Conservation (phyloP, 2,329 filamentous ascomycete species). For the Aspergillus sojae region DNA sequence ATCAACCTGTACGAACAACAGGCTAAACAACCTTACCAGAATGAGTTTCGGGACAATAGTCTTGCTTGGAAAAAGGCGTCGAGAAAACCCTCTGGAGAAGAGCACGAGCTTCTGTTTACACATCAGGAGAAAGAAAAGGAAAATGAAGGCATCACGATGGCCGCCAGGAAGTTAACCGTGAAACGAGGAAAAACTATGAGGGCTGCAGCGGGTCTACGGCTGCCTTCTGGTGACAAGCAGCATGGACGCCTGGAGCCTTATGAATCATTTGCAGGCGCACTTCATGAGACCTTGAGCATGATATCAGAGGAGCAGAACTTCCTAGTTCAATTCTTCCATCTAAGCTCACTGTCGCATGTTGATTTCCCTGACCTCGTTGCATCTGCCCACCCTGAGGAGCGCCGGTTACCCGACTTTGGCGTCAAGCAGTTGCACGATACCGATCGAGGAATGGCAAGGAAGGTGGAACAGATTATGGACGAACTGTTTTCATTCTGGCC, state of each 20-base stretch:
- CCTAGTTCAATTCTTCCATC: slow-evolving; percentile 93
- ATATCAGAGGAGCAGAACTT: slow-evolving; percentile 97
- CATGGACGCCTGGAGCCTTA: slow-evolving; percentile 72
- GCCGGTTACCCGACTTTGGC: slow-evolving; percentile 72
- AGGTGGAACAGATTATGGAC: slow-evolving; percentile 85
- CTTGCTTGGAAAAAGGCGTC: slow-evolving; percentile 79
- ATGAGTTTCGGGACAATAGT: slow-evolving; percentile 77
- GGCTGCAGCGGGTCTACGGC: slow-evolving; percentile 47
- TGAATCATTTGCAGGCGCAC: slow-evolving; percentile 76
- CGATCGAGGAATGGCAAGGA: slow-evolving; percentile 81
- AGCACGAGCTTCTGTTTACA: slow-evolving; percentile 85
- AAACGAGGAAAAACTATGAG: slow-evolving; percentile 82
- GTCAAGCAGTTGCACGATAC: slow-evolving; percentile 81
- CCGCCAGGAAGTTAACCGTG: slow-evolving; percentile 87
- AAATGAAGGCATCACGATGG: slow-evolving; percentile 65
- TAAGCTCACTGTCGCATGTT: slow-evolving; percentile 76
- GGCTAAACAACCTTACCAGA: slow-evolving; percentile 74
- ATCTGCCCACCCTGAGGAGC: slow-evolving; percentile 65
- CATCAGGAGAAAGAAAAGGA: slow-evolving; percentile 87
- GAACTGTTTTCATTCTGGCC: slow-evolving; percentile 83
- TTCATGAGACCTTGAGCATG: slow-evolving; percentile 80
- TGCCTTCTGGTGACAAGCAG: slow-evolving; percentile 52
- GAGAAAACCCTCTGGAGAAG: slow-evolving; percentile 74
- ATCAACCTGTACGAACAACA: slow-evolving; percentile 80
- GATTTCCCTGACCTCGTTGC: slow-evolving; percentile 84